These are phyloP conservation scores for Triglochin maritima DNA, from an alignment of 106 monocot genomes.

Conservation along the genomic window DNA sequence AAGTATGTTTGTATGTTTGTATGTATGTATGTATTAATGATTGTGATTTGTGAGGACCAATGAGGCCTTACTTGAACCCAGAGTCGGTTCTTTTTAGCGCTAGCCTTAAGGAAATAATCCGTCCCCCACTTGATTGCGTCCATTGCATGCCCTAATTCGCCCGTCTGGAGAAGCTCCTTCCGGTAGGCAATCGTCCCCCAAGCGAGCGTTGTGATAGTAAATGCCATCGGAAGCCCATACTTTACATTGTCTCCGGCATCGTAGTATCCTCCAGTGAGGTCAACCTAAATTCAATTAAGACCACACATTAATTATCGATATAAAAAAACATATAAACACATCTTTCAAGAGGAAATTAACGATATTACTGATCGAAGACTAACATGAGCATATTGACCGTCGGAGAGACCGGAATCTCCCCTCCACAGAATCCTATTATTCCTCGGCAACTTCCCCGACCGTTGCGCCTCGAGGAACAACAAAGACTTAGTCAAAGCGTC, in stretches of 20 bases:
- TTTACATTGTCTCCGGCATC: constrained; percentile 95
- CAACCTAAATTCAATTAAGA: neutral
- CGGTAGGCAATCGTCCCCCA: constrained; percentile 54
- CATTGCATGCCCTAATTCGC: constrained; percentile 47
- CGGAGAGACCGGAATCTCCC: constrained; percentile 56
- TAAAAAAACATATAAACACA: constrained; percentile 22
- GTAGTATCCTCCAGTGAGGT: constrained; percentile 9
- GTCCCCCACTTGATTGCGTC: constrained; percentile 85
- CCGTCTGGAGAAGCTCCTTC: constrained; percentile 34
- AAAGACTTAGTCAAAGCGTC: constrained; percentile 53
- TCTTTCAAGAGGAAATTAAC: neutral
- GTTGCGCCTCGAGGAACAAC: constrained; percentile 57
- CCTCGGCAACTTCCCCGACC: constrained; percentile 49
- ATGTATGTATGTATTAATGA: neutral
- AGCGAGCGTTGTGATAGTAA: constrained; percentile 81
- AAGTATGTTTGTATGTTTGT: neutral
- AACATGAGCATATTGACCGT: constrained; percentile 56
- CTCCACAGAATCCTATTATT: constrained; percentile 54
- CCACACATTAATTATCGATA: constrained; percentile 38
- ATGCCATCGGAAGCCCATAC: constrained; percentile 90
- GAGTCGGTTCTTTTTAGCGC: constrained; percentile 30
- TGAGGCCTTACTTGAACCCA: constrained; percentile 68
- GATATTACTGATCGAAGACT: neutral
- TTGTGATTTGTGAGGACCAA: neutral
- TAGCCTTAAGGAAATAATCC: constrained; percentile 80